phyloP scores from a whole-genome alignment of 176 grass and related monocot species.

The Cenchrus americanus region DNA sequence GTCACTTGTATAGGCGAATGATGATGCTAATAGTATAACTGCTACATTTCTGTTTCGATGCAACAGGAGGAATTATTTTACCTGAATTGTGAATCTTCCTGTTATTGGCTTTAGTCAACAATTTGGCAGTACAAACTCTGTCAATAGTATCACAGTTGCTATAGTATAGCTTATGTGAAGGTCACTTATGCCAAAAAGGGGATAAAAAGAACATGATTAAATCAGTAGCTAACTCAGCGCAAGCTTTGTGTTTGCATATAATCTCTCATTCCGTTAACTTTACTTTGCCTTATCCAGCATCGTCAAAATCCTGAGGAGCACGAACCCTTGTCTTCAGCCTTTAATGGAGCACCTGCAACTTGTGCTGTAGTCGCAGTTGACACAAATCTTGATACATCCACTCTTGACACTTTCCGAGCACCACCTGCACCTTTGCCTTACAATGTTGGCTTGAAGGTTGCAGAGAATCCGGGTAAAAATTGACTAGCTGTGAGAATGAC shows the following conservation, averaged over 20 bases:
- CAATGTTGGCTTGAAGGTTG: slow-evolving; percentile 43
- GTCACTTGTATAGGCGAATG: neutral
- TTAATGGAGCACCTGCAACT: slow-evolving; percentile 38
- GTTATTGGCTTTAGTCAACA: neutral
- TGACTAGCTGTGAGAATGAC: neutral
- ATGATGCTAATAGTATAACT: neutral
- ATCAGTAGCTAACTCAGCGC: neutral
- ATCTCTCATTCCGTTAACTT: neutral
- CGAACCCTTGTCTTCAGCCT: slow-evolving; percentile 53
- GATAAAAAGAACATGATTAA: neutral
- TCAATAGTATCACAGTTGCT: neutral
- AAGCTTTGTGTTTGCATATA: neutral
- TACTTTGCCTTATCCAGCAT: slow-evolving; percentile 47
- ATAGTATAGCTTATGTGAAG: neutral
- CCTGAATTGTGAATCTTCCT: neutral
- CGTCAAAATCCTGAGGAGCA: slow-evolving; percentile 58
- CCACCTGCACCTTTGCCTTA: slow-evolving; percentile 80
- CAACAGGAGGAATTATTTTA: neutral
- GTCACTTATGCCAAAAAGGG: neutral
- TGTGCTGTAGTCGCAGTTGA: slow-evolving; percentile 49
- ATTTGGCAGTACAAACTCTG: neutral
- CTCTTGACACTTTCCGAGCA: slow-evolving; percentile 66
- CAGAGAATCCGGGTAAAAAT: slow-evolving; percentile 45
- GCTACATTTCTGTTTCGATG: neutral
- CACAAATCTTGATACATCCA: slow-evolving; percentile 66